Evolutionary conservation across 2,329 filamentous ascomycete species (phyloP).

Genomic region (Whalleya microplaca): DNA sequence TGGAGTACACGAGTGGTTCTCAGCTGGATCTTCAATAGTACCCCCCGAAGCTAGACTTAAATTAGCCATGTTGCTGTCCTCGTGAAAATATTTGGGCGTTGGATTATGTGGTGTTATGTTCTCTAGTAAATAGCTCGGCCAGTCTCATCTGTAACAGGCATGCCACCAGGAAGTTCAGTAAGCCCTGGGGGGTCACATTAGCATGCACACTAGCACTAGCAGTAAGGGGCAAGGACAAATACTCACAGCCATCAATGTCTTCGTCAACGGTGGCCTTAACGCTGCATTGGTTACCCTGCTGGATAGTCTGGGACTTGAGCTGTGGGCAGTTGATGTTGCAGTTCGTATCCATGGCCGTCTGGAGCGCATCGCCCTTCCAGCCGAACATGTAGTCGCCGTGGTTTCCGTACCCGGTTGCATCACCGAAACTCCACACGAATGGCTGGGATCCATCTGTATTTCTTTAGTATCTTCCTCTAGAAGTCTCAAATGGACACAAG

Average conservation of each 20-base stretch:
- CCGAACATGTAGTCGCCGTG: slow-evolving; percentile 43
- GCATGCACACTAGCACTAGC: background rate
- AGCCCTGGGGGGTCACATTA: slow-evolving; percentile 20
- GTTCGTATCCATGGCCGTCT: slow-evolving; percentile 34
- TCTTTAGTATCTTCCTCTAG: no score
- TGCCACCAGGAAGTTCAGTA: slow-evolving; percentile 23
- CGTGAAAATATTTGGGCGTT: background rate
- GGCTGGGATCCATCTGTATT: slow-evolving; percentile 31
- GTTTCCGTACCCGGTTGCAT: slow-evolving; percentile 38
- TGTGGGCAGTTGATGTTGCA: slow-evolving; percentile 38
- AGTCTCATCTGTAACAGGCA: slow-evolving; percentile 23
- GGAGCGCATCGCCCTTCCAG: slow-evolving; percentile 40
- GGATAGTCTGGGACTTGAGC: slow-evolving; percentile 23
- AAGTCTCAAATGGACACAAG: no score
- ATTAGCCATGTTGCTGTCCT: slow-evolving; percentile 1
- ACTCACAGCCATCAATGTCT: slow-evolving; percentile 31
- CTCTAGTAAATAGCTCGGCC: slow-evolving; percentile 19
- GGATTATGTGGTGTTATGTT: background rate
- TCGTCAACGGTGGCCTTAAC: slow-evolving; percentile 24
- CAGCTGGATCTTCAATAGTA: background rate
- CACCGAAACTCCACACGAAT: slow-evolving; percentile 30
- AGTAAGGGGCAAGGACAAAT: background rate
- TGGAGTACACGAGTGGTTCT: background rate
- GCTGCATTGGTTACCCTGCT: slow-evolving; percentile 28
- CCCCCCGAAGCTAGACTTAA: background rate